These are phyloP conservation scores for Phascolomyces articulosus DNA, from an alignment of 371 early-diverging fungal species.

Conservation along the genomic window DNA sequence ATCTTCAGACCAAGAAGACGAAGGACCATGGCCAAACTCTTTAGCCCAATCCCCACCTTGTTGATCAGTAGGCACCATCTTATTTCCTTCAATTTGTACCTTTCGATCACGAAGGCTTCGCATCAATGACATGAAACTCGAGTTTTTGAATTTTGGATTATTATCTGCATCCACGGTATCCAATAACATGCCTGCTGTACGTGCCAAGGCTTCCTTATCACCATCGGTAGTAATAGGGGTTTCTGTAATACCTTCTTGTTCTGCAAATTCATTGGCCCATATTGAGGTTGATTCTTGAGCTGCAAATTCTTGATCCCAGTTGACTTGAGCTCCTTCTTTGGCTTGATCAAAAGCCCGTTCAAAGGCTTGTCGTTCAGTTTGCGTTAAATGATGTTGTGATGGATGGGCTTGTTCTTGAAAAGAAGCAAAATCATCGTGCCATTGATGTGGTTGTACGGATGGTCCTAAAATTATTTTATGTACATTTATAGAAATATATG, in stretches of 20 bases:
- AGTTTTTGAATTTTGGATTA: slow-evolving; percentile 92
- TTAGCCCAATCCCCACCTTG: slow-evolving; percentile 38
- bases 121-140: slow-evolving; percentile 91
- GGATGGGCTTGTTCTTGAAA: slow-evolving; percentile 22
- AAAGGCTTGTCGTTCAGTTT: slow-evolving; percentile 63
- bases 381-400: slow-evolving; percentile 31
- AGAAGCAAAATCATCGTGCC: slow-evolving; percentile 50
- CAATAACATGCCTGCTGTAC: slow-evolving; percentile 83
- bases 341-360: slow-evolving; percentile 81
- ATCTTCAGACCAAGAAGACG: slow-evolving; percentile 51
- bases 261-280: slow-evolving; percentile 61
- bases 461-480: neutral
- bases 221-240: slow-evolving; percentile 6
- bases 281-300: slow-evolving; percentile 31
- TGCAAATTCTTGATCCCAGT: slow-evolving; percentile 60
- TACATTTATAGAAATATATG: too few relatives aligned
- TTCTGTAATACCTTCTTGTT: slow-evolving; percentile 11
- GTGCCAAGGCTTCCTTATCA: slow-evolving; percentile 72
- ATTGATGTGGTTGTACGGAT: slow-evolving; percentile 24
- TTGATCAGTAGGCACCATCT: slow-evolving; percentile 59
- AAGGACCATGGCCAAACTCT: slow-evolving; percentile 41
- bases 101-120: slow-evolving; percentile 86
- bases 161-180: slow-evolving; percentile 73
- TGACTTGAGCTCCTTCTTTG: slow-evolving; percentile 36
- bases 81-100: slow-evolving; percentile 83